phyloP scores from a whole-genome alignment of 2,329 filamentous ascomycete species.

The Mycogone perniciosa region DNA sequence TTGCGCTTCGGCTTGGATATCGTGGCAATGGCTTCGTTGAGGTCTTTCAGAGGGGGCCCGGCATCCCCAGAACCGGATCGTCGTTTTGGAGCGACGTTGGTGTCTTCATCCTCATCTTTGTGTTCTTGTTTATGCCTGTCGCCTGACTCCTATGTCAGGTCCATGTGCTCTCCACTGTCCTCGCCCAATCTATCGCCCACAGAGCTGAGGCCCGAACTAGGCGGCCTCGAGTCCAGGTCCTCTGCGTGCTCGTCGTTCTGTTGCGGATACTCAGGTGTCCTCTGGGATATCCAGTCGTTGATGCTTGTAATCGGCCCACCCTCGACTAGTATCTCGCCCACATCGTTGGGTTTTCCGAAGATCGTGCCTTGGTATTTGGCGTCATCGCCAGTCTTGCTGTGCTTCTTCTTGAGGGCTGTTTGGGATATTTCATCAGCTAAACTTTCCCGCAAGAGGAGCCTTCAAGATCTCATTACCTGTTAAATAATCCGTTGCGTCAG shows the following conservation, averaged over 20 bases:
- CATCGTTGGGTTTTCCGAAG: conserved; percentile 66
- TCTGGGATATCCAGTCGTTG: conserved; percentile 31
- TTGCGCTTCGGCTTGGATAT: no score
- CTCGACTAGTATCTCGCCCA: conserved; percentile 68
- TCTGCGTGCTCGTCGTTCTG: conserved; percentile 10
- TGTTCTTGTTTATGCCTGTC: no score
- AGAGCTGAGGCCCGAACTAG: conserved; percentile 52
- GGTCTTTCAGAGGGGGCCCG: no score
- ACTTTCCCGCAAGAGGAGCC: conserved; percentile 24
- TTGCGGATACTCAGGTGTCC: conserved; percentile 16
- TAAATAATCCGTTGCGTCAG: conserved; percentile 63
- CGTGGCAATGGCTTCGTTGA: no score
- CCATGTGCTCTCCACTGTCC: conserved; percentile 41
- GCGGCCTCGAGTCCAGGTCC: conserved; percentile 34
- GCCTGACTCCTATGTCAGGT: conserved; percentile 29
- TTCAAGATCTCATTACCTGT: conserved; percentile 42
- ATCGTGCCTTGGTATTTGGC: conserved; percentile 80
- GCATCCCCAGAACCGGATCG: no score
- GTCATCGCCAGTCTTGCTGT: conserved; percentile 83
- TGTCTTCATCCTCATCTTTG: no score
- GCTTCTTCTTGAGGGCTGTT: conserved; percentile 79
- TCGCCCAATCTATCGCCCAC: conserved; percentile 43
- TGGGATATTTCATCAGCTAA: conserved; percentile 23
- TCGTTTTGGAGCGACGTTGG: no score
- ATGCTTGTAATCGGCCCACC: conserved; percentile 50